Evolutionary conservation across 2,329 filamentous ascomycete species (phyloP).

Genomic region (Aspergillus caelatus): DNA sequence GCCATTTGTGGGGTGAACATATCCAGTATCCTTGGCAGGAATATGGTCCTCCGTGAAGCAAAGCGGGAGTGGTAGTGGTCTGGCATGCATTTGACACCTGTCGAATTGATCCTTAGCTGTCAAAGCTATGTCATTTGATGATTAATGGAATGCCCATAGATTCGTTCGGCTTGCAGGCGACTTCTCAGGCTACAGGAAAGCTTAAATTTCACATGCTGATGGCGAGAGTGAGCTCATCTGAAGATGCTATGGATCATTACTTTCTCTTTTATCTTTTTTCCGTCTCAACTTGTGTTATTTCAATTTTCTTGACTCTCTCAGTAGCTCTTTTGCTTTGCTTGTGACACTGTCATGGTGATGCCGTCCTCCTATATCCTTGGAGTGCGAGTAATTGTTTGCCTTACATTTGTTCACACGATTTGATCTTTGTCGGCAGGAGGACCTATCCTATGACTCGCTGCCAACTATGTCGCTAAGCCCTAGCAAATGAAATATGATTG

Average conservation of each 20-base stretch:
- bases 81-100: slow-evolving; percentile 10
- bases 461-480: background rate
- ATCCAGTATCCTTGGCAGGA: slow-evolving; percentile 11
- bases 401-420: background rate
- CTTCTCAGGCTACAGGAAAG: slow-evolving; percentile 16
- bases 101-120: slow-evolving; percentile 10
- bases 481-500: slow-evolving; percentile 11
- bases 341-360: slow-evolving; percentile 17
- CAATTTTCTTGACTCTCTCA: slow-evolving; percentile 12
- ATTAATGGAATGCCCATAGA: slow-evolving; percentile 9
- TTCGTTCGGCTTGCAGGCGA: slow-evolving; percentile 13
- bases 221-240: slow-evolving; percentile 17
- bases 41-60: slow-evolving; percentile 12
- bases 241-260: slow-evolving; percentile 16
- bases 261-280: background rate
- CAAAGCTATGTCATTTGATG: slow-evolving; percentile 13
- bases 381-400: background rate
- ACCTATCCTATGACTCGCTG: background rate
- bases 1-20: slow-evolving; percentile 4
- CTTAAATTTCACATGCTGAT: slow-evolving; percentile 16
- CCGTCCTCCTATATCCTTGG: slow-evolving; percentile 1
- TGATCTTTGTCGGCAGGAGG: background rate
- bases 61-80: slow-evolving; percentile 3
- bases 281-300: slow-evolving; percentile 12
- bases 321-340: slow-evolving; percentile 7